Evolutionary conservation across 257 asterid species (phyloP), one percentile per base, ranked within the genome.

Genomic region (Anisodus tanguticus): DNA sequence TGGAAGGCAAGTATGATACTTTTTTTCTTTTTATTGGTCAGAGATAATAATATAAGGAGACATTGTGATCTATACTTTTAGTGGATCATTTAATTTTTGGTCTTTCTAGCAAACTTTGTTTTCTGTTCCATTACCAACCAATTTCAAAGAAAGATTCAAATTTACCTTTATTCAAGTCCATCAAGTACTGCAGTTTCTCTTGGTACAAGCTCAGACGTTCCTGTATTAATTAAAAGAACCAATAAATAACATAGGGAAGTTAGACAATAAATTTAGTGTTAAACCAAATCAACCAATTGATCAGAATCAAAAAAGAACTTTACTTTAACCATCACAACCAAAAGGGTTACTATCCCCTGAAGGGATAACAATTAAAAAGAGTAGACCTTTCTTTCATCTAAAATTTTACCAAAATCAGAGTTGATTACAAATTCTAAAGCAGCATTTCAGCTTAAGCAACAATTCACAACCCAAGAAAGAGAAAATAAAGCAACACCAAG

Each of bases 151-250:
- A 8, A 47, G 64, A 63, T 49, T 22, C n/a, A 86, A 5, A 57
- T 55, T 77, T 92, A 96, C 98, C 99, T 93, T 88, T 92, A 88
- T 89, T 92, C 87, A 88, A 85, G 82, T 93, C 93, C 81, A 88
- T 83, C 91, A 88, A 89, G 9, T 90, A 90, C 88, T 94, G 91
- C 88, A 97, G 82, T 89, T 94, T 97, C 88, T 94, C 97, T 87
- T 94, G 88, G 84, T 92, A 95, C 91, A 97, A 83, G 86, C 86
- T 90, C 90, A 94, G 86, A 78, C 99, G 91, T 88, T 97, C 99
- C 99, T 94, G 85, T 17, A 68, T 82, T n/a, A 15, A 77, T 26
- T 13, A 77, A 53, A 13, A 53, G 49, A 77, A 53, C 64, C 22
- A 62, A 71, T 41, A 68, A 41, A 78, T 2, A 55, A 9, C 2